Conservation (phyloP, 2,329 filamentous ascomycete species). For the Fusarium zealandicum region DNA sequence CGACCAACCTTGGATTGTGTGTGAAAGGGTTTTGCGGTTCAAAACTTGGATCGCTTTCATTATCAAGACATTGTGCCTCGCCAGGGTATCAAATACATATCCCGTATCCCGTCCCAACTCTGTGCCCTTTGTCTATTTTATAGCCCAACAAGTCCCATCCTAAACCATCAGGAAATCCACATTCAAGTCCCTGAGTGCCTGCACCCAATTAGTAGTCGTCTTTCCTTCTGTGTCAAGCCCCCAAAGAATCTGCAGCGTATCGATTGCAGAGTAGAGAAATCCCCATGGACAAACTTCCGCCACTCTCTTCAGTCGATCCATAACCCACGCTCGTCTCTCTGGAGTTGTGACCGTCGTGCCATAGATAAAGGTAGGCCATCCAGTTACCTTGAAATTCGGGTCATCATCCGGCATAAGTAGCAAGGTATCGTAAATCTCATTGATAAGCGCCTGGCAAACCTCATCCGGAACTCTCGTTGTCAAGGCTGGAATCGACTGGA, state of each 20-base stretch:
- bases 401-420: conserved; percentile 57
- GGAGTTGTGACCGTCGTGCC: conserved; percentile 57
- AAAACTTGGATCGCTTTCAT: conserved; percentile 9
- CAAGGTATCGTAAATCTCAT: conserved; percentile 57
- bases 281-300: conserved; percentile 55
- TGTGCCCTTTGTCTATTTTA: too few relatives aligned
- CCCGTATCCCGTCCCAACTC: conserved; percentile 6
- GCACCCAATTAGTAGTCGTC: conserved; percentile 49
- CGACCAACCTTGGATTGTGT: neutral
- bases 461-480: conserved; percentile 29
- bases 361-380: conserved; percentile 64
- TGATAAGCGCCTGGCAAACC: conserved; percentile 46
- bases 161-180: conserved; percentile 47
- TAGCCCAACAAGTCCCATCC: neutral
- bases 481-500: conserved; percentile 48
- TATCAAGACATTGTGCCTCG: conserved; percentile 6
- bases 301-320: conserved; percentile 52
- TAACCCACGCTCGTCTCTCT: conserved; percentile 54
- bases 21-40: neutral
- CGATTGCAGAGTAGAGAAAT: conserved; percentile 55
- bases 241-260: conserved; percentile 55
- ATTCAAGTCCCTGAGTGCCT: conserved; percentile 50
- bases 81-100: conserved; percentile 33
- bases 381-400: conserved; percentile 61
- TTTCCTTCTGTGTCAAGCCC: conserved; percentile 42